Base-by-base conservation (phyloP, 305 asterid species). In the Fraxinus greggii region DNA sequence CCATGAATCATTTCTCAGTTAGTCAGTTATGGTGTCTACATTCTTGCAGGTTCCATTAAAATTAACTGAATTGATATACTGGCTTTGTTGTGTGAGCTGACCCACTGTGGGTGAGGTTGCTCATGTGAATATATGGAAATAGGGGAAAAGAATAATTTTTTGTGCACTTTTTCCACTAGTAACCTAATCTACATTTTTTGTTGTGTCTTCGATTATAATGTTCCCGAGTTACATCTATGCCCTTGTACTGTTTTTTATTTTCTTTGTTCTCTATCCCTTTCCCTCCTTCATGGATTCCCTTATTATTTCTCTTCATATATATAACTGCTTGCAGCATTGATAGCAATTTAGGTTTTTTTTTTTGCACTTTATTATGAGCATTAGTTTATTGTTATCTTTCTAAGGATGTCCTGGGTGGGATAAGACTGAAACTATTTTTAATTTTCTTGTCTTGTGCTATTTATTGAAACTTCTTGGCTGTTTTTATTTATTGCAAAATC, bases 391-490 rank as follows among this genome's bases (percentile, higher is more conserved):
- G 72, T 65, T 24, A 26, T 65, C 23, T 56, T 29, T 65, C 35
- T 65, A 65, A 65, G n/a, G 33, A 65, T 65, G 35, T 65, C 33
- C 19, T 65, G 73, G 32, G 35, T 10, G 35, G 73, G 19, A 32
- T 38, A 19, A 15, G 26, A n/a, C 32, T 67, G 74, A 26, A 67
- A 67, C 74, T 32, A 4, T 76, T 78, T 84, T 42, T 19, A 56
- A 26, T 35, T 89, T 67, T 86, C 75, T 81, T 15, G 74, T 67
- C 21, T 29, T 67, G 21, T 67, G 74, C 38, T 28, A 15, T 29
- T 29, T 17, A 26, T 29, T 15, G 5, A 28, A 31, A 28, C 40
- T 69, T 31, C 38, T 69, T 12, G 40, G 23, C 38, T 69, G 24
- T 31, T 69, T 69, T 31, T 15, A 7, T 31, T 69, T 29, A 15